Evolutionary conservation across 441 rosid genomes (phyloP).

Genomic region (Pelargonium fulgidum): DNA sequence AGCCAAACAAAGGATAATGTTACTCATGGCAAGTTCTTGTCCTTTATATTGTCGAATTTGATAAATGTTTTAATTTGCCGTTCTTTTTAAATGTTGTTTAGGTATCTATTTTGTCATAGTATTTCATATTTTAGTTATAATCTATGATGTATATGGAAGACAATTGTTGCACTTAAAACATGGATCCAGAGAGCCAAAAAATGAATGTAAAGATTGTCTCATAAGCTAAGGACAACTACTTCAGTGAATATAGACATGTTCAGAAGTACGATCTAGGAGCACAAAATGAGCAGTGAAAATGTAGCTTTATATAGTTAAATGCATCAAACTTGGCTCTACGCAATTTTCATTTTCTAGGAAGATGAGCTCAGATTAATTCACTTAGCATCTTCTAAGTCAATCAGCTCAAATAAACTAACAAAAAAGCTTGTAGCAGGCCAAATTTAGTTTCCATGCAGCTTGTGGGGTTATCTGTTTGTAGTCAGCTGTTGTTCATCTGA

Average conservation of each 20-base stretch:
- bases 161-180: neutral
- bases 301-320: neutral
- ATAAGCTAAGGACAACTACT: neutral
- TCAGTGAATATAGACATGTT: neutral
- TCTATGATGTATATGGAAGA: neutral
- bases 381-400: neutral
- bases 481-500: neutral
- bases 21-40: slow-evolving; percentile 50
- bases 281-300: neutral
- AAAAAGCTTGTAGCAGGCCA: neutral
- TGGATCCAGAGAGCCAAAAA: neutral
- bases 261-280: neutral
- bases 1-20: slow-evolving; percentile 94
- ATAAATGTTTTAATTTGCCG: neutral
- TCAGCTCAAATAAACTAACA: neutral
- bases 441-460: neutral
- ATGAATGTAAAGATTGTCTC: neutral
- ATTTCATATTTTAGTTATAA: neutral
- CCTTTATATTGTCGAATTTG: slow-evolving; percentile 2
- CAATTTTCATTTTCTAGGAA: neutral
- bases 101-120: neutral
- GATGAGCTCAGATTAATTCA: neutral
- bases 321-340: neutral
- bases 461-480: neutral
- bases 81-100: neutral